A percentile compares a stretch with the other conserved stretches of the same genome.
Evolutionary conservation across 2,329 filamentous ascomycete species (phyloP).

Genomic region (Dactylellina leptospora): DNA sequence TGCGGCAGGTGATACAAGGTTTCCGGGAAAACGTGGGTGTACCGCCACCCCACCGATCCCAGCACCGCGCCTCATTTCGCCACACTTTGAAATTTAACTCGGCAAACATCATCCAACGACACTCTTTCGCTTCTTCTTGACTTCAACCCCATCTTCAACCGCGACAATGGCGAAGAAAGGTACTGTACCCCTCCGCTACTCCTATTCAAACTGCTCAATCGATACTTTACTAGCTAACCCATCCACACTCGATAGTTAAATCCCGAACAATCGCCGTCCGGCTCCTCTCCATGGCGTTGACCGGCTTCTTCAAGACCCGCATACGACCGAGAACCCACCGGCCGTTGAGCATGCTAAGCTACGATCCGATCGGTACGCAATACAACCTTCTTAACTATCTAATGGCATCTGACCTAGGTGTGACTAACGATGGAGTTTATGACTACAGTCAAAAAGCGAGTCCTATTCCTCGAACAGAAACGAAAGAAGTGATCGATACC

Average conservation of each 20-base stretch:
- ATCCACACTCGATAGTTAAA: conserved; percentile 73
- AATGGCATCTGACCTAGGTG: not conserved
- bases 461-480: conserved; percentile 93
- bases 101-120: too few species aligned
- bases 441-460: conserved; percentile 82
- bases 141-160: conserved; percentile 19
- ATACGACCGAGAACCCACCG: conserved; percentile 79
- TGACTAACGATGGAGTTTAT: not conserved
- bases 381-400: not conserved
- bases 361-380: conserved; percentile 87
- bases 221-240: not conserved
- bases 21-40: too few species aligned
- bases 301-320: conserved; percentile 94
- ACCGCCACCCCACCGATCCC: not conserved
- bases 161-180: conserved; percentile 54
- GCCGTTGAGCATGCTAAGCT: conserved; percentile 97
- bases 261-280: conserved; percentile 91
- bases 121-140: conserved; percentile 18
- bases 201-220: not conserved
- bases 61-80: conserved; percentile 19
- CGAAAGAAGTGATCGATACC: conserved; percentile 63
- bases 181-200: conserved; percentile 6
- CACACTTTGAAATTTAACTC: conserved; percentile 42
- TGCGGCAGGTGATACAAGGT: conserved; percentile 33
- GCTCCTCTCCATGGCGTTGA: conserved; percentile 98